Percentiles rank a stretch among this genome's conserved stretches.
Conservation (phyloP, 2,329 filamentous ascomycete genomes). For the Mollisiaceae sp. region DNA sequence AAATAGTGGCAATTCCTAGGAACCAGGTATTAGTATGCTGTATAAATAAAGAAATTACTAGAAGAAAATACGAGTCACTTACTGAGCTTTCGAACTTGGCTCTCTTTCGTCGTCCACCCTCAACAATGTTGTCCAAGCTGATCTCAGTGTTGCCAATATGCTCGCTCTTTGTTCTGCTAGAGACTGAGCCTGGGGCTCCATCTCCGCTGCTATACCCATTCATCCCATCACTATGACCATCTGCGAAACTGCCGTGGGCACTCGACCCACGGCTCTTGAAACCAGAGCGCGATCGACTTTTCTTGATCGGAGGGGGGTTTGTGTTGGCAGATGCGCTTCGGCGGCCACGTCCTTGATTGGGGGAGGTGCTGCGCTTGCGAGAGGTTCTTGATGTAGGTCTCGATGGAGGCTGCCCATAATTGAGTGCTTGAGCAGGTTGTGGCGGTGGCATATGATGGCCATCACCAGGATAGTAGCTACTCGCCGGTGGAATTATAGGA, state of each 20-base stretch:
- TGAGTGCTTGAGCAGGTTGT: slow-evolving; percentile 54
- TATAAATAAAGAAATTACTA: neutral
- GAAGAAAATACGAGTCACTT: slow-evolving; percentile 53
- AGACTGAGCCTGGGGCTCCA: slow-evolving; percentile 75
- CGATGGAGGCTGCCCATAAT: slow-evolving; percentile 65
- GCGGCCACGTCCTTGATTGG: slow-evolving; percentile 64
- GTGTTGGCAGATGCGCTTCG: slow-evolving; percentile 76
- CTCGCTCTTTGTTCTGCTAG: slow-evolving; percentile 78
- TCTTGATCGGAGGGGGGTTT: slow-evolving; percentile 59
- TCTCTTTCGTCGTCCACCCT: slow-evolving; percentile 92
- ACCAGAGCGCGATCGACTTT: slow-evolving; percentile 68
- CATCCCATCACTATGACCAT: slow-evolving; percentile 67
- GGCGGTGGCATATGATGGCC: slow-evolving; percentile 67
- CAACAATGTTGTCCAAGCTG: slow-evolving; percentile 96
- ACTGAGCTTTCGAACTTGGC: slow-evolving; percentile 97
- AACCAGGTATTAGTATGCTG: slow-evolving; percentile 16
- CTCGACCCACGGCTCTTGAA: slow-evolving; percentile 71
- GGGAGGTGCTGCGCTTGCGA: slow-evolving; percentile 80
- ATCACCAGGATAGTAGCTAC: slow-evolving; percentile 60
- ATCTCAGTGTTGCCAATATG: slow-evolving; percentile 95
- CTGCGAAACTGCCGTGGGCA: slow-evolving; percentile 54
- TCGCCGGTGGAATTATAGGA: slow-evolving; percentile 56
- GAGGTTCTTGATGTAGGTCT: slow-evolving; percentile 74
- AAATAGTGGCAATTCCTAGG: slow-evolving; percentile 91
- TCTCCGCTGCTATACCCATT: slow-evolving; percentile 89